A percentile compares a stretch with the other conserved stretches of the same genome.
These are phyloP conservation scores for Colletotrichum sojae DNA, from an alignment of 2,329 filamentous ascomycete species.

Conservation along the genomic window DNA sequence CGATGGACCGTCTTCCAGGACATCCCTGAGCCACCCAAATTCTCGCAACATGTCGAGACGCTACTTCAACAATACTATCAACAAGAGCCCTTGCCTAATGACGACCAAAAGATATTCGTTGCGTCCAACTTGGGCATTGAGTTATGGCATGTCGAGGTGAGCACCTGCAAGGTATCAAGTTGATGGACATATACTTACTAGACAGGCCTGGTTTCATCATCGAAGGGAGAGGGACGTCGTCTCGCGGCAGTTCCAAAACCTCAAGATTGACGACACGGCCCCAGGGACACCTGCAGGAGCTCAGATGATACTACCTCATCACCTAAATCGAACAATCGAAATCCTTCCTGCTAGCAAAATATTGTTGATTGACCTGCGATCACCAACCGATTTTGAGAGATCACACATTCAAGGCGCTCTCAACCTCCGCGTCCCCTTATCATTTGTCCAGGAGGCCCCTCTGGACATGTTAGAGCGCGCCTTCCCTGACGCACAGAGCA, in stretches of 20 bases:
- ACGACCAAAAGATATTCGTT: constrained; percentile 66
- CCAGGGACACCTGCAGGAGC: constrained; percentile 50
- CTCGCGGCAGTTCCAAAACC: constrained; percentile 59
- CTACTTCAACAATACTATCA: constrained; percentile 69
- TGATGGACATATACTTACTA: constrained; percentile 27
- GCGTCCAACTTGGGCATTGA: constrained; percentile 69
- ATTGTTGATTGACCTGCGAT: constrained; percentile 66
- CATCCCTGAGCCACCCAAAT: constrained; percentile 59
- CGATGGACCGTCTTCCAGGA: constrained; percentile 57
- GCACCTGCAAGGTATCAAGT: constrained; percentile 30
- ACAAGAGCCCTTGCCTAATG: constrained; percentile 61
- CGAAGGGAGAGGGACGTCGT: constrained; percentile 65
- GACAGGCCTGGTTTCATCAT: constrained; percentile 67
- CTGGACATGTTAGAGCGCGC: constrained; percentile 67
- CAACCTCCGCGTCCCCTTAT: constrained; percentile 65
- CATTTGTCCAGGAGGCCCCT: constrained; percentile 62
- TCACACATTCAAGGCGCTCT: constrained; percentile 68
- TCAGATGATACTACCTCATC: constrained; percentile 66
- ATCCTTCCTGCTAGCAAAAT: constrained; percentile 62
- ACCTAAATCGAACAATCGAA: constrained; percentile 65
- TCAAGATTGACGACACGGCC: constrained; percentile 56
- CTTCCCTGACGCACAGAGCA: constrained; percentile 64
- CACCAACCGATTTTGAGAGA: constrained; percentile 60
- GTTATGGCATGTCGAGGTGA: constrained; percentile 63
- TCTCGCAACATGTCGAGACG: constrained; percentile 64